Base-by-base conservation (phyloP, 495 filamentous ascomycete species). In the Durotheca rogersii region DNA sequence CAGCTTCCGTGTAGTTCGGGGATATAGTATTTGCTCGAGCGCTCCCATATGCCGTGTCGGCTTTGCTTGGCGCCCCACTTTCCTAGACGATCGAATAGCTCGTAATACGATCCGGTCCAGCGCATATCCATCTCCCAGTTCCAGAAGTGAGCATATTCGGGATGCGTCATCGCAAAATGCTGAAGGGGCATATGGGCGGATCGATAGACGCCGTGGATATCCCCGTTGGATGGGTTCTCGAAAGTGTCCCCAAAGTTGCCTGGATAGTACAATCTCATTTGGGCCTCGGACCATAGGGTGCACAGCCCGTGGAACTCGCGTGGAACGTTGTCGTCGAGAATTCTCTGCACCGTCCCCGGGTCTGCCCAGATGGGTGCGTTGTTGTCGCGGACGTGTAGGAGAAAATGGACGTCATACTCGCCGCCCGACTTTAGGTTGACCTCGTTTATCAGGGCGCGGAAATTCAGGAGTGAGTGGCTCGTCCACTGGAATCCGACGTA, bases 41-140 rank as follows among this genome's bases (percentile, higher is more conserved):
- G 81, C 62, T 98, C 94, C 93, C 93, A 97, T 4, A 96, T 73
- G 1, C 81, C 86, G 62, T 88, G 85, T 3, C 93, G 83, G 0
- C 88, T 87, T 65, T 97, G 92, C 34, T 82, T 60, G 35, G 76
- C 78, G 1, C 89, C 85, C 90, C 89, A 98, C 23, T 67, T 65
- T 11, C 71, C 72, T 29, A 93, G 78, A 49, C 83, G 81, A 47
- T 86, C 80, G 62, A 97, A 94, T 7, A 97, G 75, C 60, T 96
- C 86, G 69, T 96, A 96, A 76, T 86, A 95, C 66, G 96, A 89
- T 15, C 93, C 93, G 0, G 89, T 87, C 69, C 90, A 94, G 1
- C 93, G 82, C 50, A 89, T 83, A 64, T 98, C 93, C 82, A 97
- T 91, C 69, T 98, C 93, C 90, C 90, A 96, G 66, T 98, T 91